These are phyloP conservation scores for Allium fistulosum DNA, from an alignment of 106 monocot genomes.

Conservation along the genomic window DNA sequence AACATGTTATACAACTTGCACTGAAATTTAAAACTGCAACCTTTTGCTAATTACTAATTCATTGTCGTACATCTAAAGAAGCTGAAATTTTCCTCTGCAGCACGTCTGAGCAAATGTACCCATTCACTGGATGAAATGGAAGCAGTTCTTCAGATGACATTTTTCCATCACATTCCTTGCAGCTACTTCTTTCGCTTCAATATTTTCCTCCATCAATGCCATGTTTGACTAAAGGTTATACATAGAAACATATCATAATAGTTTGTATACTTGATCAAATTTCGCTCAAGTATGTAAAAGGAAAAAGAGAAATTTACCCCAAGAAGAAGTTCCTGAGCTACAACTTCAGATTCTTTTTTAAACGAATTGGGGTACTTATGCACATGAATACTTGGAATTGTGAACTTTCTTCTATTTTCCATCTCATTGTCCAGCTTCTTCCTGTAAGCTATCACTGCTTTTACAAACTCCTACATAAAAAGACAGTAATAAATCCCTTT, in stretches of 20 bases:
- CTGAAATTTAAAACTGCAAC: too few relatives aligned
- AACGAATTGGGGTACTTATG: conserved; percentile 12
- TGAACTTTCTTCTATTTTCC: conserved; percentile 73
- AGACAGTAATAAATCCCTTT: not conserved
- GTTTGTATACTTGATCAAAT: not conserved
- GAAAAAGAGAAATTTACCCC: conserved; percentile 24
- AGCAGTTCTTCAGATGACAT: conserved; percentile 63
- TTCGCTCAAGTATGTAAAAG: not conserved
- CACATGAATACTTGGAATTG: conserved; percentile 46
- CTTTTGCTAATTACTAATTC: too few relatives aligned
- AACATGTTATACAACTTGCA: too few relatives aligned
- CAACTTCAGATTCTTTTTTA: conserved; percentile 29
- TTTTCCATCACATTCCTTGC: conserved; percentile 54
- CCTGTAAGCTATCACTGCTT: conserved; percentile 74
- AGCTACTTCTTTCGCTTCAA: conserved; percentile 30
- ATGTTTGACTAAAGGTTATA: conserved; percentile 42
- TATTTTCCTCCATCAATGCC: conserved; percentile 52
- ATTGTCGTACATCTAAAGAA: not conserved
- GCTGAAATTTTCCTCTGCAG: conserved; percentile 37
- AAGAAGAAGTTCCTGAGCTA: conserved; percentile 71
- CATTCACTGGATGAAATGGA: conserved; percentile 70
- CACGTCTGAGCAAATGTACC: conserved; percentile 57
- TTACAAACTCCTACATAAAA: conserved; percentile 59
- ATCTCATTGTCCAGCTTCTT: conserved; percentile 55
- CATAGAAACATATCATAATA: not conserved